Conservation (phyloP, 257 asterid genomes). For the Ilex asprella region DNA sequence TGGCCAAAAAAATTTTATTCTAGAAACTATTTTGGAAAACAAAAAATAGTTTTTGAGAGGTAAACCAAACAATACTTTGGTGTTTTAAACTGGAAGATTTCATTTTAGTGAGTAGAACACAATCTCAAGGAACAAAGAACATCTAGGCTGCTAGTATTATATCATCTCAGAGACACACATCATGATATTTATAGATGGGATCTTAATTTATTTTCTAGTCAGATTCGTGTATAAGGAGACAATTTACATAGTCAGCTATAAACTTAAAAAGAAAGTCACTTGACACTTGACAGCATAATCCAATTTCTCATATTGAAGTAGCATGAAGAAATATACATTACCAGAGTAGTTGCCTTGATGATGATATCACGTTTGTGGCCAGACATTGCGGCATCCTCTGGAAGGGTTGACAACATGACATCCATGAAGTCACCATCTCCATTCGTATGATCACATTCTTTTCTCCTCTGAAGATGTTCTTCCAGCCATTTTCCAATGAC, state of each 20-base stretch:
- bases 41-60: too few relatives aligned
- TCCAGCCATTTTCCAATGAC: constrained; percentile 38
- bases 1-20: too few relatives aligned
- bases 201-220: too few relatives aligned
- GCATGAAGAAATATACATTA: constrained; percentile 7
- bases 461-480: constrained; percentile 28
- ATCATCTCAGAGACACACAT: too few relatives aligned
- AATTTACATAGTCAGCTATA: background rate
- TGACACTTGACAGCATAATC: background rate
- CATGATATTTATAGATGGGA: too few relatives aligned
- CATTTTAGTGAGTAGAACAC: too few relatives aligned
- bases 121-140: too few relatives aligned
- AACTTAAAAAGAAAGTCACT: background rate
- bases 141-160: too few relatives aligned
- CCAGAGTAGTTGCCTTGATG: constrained; percentile 52
- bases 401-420: constrained; percentile 39
- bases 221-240: too few relatives aligned
- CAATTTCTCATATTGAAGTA: background rate
- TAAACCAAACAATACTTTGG: too few relatives aligned
- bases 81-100: too few relatives aligned
- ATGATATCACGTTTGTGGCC: constrained; percentile 30
- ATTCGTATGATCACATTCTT: background rate
- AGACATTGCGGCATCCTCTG: constrained; percentile 14
- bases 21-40: too few relatives aligned
- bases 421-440: constrained; percentile 38